Percentiles rank a stretch among this genome's conserved stretches.
These are phyloP conservation scores for Apostasia shenzhenica DNA, from an alignment of 106 monocot genomes.

Conservation along the genomic window DNA sequence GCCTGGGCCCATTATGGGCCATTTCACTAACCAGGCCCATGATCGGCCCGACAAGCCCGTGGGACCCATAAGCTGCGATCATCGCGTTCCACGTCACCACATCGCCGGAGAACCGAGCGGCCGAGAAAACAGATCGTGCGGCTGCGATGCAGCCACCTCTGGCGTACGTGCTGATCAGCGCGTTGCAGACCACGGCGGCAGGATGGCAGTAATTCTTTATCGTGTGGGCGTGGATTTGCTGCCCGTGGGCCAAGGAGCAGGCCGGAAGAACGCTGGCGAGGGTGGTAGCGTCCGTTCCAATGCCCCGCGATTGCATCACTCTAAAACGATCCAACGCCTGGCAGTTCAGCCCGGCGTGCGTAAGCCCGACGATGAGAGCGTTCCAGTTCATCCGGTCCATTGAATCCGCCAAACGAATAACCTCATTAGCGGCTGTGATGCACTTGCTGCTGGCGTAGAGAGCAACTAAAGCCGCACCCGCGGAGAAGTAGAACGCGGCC, in stretches of 20 bases:
- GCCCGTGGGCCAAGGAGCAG: conserved; percentile 23
- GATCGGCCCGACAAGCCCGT: conserved; percentile 18
- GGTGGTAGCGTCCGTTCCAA: conserved; percentile 17
- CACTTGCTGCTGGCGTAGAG: conserved; percentile 30
- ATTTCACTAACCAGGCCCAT: conserved; percentile 13
- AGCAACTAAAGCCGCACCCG: conserved; percentile 26
- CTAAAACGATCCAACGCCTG: conserved; percentile 16
- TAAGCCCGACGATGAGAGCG: conserved; percentile 29
- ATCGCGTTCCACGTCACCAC: conserved; percentile 38
- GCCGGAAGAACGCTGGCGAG: conserved; percentile 23
- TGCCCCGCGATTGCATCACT: conserved; percentile 8
- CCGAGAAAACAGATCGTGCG: conserved; percentile 18
- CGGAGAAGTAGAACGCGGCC: conserved; percentile 28
- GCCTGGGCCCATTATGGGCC: conserved; percentile 3
- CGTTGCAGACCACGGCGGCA: conserved; percentile 15
- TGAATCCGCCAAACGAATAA: conserved; percentile 16
- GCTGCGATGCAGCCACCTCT: conserved; percentile 29
- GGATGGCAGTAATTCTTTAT: conserved; percentile 6
- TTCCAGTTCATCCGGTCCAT: conserved; percentile 28
- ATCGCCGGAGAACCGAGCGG: conserved; percentile 13
- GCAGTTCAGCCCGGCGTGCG: conserved; percentile 1
- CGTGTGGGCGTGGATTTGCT: conserved; percentile 16
- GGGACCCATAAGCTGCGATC: conserved; percentile 23
- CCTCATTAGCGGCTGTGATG: conserved; percentile 6
- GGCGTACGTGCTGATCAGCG: conserved; percentile 29